phyloP scores from a whole-genome alignment of 2,329 filamentous ascomycete genomes.

The Pestalotiopsis sp. region DNA sequence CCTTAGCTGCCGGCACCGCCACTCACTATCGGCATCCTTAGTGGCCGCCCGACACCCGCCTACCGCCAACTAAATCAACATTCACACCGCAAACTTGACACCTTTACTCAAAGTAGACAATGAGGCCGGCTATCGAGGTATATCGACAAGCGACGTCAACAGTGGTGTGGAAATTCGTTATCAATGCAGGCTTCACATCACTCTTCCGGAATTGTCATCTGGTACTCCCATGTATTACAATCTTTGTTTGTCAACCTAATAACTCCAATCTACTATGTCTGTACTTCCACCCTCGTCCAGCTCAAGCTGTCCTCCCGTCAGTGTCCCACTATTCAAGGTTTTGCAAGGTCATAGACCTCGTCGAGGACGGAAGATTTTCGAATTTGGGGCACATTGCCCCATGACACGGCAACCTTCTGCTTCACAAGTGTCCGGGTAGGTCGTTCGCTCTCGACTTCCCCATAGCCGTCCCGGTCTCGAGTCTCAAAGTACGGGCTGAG shows the following conservation, averaged over 20 bases:
- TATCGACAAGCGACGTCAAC: no score
- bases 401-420: neutral
- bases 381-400: neutral
- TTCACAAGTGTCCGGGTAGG: neutral
- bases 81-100: no score
- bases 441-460: neutral
- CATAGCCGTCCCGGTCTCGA: neutral
- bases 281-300: neutral
- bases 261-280: neutral
- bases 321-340: neutral
- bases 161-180: no score
- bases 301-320: neutral
- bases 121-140: neutral
- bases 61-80: no score
- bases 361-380: neutral
- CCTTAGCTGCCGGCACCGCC: no score
- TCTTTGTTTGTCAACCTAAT: no score
- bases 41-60: no score
- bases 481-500: neutral
- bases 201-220: no score
- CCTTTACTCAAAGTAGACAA: neutral
- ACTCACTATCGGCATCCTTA: no score
- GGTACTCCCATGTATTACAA: no score
- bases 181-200: no score
- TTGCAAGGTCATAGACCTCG: neutral